Percentiles rank a stretch among this genome's conserved stretches.
Evolutionary conservation across 2,329 filamentous ascomycete species (phyloP).

Genomic region (Arthrobotrys megalospora): DNA sequence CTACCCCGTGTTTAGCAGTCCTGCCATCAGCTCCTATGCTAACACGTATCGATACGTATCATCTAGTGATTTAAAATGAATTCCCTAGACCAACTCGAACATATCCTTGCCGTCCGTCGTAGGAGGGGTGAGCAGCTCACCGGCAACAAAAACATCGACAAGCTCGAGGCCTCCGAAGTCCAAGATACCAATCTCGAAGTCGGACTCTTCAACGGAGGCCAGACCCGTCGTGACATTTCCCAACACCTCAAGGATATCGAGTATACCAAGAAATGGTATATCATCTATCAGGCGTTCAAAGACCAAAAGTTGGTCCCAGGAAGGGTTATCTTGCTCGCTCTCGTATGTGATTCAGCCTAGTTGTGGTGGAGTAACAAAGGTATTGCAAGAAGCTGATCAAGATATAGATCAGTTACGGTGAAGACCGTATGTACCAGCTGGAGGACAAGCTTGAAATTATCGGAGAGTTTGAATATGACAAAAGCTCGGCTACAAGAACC

Average conservation of each 20-base stretch:
- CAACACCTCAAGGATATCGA: constrained; percentile 31
- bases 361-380: too few species aligned
- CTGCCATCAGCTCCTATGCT: too few species aligned
- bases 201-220: not conserved
- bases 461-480: constrained; percentile 7
- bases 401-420: not conserved
- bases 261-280: constrained; percentile 38
- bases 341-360: constrained; percentile 1
- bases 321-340: not conserved
- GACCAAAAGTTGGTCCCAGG: not conserved
- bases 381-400: not conserved
- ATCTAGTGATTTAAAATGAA: constrained; percentile 25
- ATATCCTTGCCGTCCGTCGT: constrained; percentile 25
- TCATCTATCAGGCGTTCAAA: constrained; percentile 16
- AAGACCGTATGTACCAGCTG: constrained; percentile 34
- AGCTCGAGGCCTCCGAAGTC: constrained; percentile 22
- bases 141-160: not conserved
- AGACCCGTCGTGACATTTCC: not conserved
- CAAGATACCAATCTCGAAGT: constrained; percentile 26
- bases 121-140: constrained; percentile 9
- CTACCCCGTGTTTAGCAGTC: too few species aligned
- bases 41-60: not conserved
- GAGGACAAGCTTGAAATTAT: constrained; percentile 11
- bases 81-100: constrained; percentile 35
- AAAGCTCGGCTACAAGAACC: not conserved